Conservation (phyloP, 2,329 filamentous ascomycete genomes). For the Aureobasidium musti region DNA sequence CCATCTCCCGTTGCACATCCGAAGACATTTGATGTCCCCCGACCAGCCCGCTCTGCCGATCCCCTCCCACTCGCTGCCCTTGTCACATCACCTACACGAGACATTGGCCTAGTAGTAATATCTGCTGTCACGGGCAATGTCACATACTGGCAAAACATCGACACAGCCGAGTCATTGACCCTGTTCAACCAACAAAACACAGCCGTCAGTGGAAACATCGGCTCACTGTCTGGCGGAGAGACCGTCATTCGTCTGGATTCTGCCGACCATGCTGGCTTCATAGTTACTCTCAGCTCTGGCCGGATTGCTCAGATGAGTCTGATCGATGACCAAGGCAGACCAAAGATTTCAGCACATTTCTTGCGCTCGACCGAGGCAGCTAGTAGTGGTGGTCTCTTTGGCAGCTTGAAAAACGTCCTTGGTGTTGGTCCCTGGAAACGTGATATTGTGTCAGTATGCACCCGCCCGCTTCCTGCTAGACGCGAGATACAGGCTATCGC, state of each 20-base stretch:
- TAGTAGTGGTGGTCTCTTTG: slow-evolving; percentile 69
- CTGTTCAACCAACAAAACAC: slow-evolving; percentile 79
- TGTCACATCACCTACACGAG: slow-evolving; percentile 74
- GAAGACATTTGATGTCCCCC: slow-evolving; percentile 76
- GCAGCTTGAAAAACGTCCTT: slow-evolving; percentile 76
- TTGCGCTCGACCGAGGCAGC: slow-evolving; percentile 63
- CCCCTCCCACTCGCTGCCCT: slow-evolving; percentile 80
- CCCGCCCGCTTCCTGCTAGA: slow-evolving; percentile 68
- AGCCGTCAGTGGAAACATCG: slow-evolving; percentile 73
- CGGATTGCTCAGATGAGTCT: slow-evolving; percentile 83
- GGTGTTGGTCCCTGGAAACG: slow-evolving; percentile 69
- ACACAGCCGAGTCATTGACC: slow-evolving; percentile 79
- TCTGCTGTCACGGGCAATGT: slow-evolving; percentile 82
- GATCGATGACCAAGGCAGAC: slow-evolving; percentile 82
- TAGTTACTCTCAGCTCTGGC: slow-evolving; percentile 81
- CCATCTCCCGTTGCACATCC: slow-evolving; percentile 68
- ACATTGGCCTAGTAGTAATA: slow-evolving; percentile 81
- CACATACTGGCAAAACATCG: slow-evolving; percentile 94
- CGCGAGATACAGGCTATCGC: slow-evolving; percentile 85
- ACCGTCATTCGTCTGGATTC: slow-evolving; percentile 74
- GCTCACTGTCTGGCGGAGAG: slow-evolving; percentile 76
- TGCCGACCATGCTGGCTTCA: slow-evolving; percentile 83
- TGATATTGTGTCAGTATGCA: slow-evolving; percentile 77
- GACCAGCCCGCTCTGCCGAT: slow-evolving; percentile 67
- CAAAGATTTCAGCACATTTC: slow-evolving; percentile 75